These are phyloP conservation scores for Circinella minor DNA, from an alignment of 371 early-diverging fungal genomes.

Conservation along the genomic window DNA sequence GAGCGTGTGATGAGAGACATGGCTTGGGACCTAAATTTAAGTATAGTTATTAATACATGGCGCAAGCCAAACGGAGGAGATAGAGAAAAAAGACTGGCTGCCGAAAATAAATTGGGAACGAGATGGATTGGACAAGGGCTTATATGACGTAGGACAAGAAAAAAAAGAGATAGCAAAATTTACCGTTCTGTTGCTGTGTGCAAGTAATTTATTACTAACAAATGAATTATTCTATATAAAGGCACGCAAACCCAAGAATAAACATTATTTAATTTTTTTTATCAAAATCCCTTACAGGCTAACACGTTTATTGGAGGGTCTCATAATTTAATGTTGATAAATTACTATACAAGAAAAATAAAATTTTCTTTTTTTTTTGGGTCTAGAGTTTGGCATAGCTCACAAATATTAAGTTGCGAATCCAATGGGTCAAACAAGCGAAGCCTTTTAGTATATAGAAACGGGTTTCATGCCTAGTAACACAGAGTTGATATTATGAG, in stretches of 20 bases:
- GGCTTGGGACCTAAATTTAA: neutral
- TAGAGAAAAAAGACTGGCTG: neutral
- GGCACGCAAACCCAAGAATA: no score
- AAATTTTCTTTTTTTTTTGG: neutral
- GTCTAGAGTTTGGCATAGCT: neutral
- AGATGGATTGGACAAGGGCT: constrained; percentile 1
- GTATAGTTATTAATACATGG: neutral
- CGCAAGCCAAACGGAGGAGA: neutral
- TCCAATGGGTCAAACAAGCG: neutral
- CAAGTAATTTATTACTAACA: neutral
- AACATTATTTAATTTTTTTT: no score
- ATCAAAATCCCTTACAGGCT: no score
- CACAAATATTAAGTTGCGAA: neutral
- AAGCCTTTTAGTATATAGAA: neutral
- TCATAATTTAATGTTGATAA: no score
- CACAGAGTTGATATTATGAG: neutral
- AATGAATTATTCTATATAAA: no score
- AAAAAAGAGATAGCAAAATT: neutral
- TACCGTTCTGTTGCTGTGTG: neutral
- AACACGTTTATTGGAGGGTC: no score
- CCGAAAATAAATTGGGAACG: constrained; percentile 5
- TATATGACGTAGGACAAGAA: constrained; percentile 8
- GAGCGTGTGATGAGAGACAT: neutral
- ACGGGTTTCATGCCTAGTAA: constrained; percentile 1
- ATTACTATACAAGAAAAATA: neutral